A percentile compares a stretch with the other conserved stretches of the same genome.
These are phyloP conservation scores for Boletus coccyginus DNA, from an alignment of 768 basidiomycete species.

Conservation along the genomic window DNA sequence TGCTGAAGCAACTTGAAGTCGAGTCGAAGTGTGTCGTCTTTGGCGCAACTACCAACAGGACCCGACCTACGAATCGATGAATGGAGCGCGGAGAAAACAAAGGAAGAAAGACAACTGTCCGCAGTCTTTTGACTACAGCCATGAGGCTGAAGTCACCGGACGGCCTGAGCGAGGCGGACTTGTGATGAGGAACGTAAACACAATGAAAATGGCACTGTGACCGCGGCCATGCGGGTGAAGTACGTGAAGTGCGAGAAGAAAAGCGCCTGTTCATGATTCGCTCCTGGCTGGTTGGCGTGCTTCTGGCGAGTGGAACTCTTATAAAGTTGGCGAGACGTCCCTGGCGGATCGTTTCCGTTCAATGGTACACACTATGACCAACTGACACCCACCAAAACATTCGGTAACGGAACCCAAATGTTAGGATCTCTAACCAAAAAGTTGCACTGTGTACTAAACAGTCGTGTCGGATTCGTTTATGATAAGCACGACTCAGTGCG, in stretches of 20 bases:
- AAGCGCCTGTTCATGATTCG: background rate
- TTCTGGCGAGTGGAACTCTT: slow-evolving; percentile 2
- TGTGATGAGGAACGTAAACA: slow-evolving; percentile 11
- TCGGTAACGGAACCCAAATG: too few relatives aligned
- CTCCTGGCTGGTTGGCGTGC: slow-evolving; percentile 7
- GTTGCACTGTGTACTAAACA: too few relatives aligned
- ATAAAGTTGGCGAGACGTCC: slow-evolving; percentile 2
- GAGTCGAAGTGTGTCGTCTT: background rate
- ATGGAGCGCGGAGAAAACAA: slow-evolving; percentile 2
- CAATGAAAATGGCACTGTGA: background rate
- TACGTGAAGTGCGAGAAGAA: background rate
- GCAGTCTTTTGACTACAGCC: background rate
- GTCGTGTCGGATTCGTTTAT: too few relatives aligned
- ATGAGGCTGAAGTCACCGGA: slow-evolving; percentile 15
- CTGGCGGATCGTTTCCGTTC: slow-evolving; percentile 11
- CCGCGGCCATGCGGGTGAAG: background rate
- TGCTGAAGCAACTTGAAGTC: background rate
- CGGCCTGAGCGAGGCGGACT: background rate
- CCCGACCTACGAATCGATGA: background rate
- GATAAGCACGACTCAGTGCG: too few relatives aligned
- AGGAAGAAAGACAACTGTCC: slow-evolving; percentile 1
- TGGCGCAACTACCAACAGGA: slow-evolving; percentile 4
- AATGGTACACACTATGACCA: background rate
- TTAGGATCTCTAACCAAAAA: too few relatives aligned
- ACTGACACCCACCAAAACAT: too few relatives aligned